Evolutionary conservation across 2,329 filamentous ascomycete species (phyloP).

Genomic region (Furcasterigmium furcatum): DNA sequence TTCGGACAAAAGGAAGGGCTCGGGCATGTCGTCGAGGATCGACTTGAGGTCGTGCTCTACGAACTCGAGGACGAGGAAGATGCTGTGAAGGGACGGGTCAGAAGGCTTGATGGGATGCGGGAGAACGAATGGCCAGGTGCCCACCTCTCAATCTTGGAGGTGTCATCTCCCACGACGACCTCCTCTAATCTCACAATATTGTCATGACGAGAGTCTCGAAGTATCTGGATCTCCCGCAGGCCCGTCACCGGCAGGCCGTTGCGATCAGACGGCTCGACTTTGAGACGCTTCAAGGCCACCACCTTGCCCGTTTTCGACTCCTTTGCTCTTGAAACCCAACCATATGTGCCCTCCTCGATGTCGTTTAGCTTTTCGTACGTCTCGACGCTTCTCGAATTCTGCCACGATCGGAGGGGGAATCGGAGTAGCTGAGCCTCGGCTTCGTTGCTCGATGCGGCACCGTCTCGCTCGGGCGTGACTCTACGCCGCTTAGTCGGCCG

Average conservation of each 20-base stretch:
- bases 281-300: conserved; percentile 90
- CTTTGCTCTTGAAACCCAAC: conserved; percentile 83
- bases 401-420: conserved; percentile 68
- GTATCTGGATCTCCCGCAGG: conserved; percentile 86
- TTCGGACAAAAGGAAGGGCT: conserved; percentile 90
- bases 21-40: conserved; percentile 88
- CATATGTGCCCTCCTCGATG: conserved; percentile 97
- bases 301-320: conserved; percentile 72
- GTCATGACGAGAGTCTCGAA: conserved; percentile 74
- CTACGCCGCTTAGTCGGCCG: conserved; percentile 61
- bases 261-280: conserved; percentile 75
- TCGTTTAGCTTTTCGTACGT: conserved; percentile 92
- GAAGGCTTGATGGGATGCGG: conserved; percentile 3
- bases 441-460: conserved; percentile 15
- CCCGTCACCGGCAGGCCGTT: conserved; percentile 86
- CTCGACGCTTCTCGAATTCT: conserved; percentile 71
- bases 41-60: conserved; percentile 95
- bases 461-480: conserved; percentile 43
- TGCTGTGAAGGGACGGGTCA: conserved; percentile 46
- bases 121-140: conserved; percentile 8
- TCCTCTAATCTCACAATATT: conserved; percentile 83
- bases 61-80: conserved; percentile 96
- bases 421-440: conserved; percentile 60
- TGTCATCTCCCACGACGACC: conserved; percentile 72
- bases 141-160: conserved; percentile 50